These are phyloP conservation scores for Scytalidium sp. DNA, from an alignment of 2,329 filamentous ascomycete species.

Conservation along the genomic window DNA sequence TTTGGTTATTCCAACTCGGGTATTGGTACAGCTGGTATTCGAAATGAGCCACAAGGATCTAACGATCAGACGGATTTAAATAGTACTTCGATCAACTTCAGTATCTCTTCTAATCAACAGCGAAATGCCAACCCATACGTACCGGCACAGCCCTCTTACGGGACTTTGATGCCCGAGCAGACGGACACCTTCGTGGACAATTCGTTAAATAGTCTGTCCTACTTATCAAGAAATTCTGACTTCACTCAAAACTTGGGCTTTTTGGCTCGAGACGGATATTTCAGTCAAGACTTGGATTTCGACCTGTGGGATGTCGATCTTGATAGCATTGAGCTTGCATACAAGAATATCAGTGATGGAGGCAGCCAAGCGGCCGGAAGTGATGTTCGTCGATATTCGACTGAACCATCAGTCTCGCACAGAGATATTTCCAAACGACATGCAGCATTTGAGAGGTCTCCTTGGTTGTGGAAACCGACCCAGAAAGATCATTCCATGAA, in stretches of 20 bases:
- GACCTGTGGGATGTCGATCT: constrained; percentile 11
- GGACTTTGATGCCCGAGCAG: too few species aligned
- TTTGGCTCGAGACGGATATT: background rate
- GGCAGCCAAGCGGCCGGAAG: background rate
- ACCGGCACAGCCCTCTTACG: too few species aligned
- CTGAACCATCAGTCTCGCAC: background rate
- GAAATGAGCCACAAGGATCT: background rate
- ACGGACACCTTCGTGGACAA: background rate
- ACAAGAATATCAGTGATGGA: background rate
- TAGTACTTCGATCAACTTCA: background rate
- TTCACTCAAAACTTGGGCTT: background rate
- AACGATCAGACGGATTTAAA: background rate
- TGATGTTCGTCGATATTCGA: background rate
- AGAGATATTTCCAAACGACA: constrained; percentile 10
- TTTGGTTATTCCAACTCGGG: background rate
- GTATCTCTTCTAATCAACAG: background rate
- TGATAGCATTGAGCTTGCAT: constrained; percentile 5
- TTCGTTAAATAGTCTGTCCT: background rate
- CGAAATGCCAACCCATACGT: background rate
- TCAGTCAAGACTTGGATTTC: constrained; percentile 13
- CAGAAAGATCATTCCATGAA: constrained; percentile 10
- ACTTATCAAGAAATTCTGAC: background rate
- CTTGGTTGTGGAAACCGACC: constrained; percentile 17
- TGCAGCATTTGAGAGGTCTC: constrained; percentile 18
- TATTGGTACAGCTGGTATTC: background rate